Percentiles rank a stretch among this genome's conserved stretches.
These are phyloP conservation scores for Gilbertella persicaria DNA, from an alignment of 371 early-diverging fungal genomes.

Conservation along the genomic window DNA sequence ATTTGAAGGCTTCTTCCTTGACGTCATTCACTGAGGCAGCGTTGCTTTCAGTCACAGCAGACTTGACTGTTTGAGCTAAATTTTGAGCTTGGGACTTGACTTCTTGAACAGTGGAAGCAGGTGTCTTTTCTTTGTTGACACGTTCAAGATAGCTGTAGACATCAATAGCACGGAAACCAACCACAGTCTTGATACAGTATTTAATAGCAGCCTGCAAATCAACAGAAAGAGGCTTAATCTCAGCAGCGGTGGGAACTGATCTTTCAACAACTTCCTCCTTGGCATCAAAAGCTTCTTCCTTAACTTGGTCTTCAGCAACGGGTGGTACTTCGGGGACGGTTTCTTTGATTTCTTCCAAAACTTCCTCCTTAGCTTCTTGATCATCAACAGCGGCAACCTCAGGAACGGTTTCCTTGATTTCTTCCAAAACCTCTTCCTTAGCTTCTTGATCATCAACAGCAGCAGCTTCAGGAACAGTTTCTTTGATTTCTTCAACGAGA, in stretches of 20 bases:
- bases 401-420: conserved; percentile 5
- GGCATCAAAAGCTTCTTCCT: neutral
- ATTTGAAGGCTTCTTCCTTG: conserved; percentile 9
- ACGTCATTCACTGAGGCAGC: conserved; percentile 4
- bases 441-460: conserved; percentile 7
- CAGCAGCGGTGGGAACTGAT: too few relatives aligned
- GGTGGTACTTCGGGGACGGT: conserved; percentile 3
- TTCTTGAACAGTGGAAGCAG: conserved; percentile 7
- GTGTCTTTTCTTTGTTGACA: neutral
- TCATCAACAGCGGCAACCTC: neutral
- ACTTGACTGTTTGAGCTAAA: conserved; percentile 8
- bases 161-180: neutral
- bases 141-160: conserved; percentile 4
- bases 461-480: conserved; percentile 14
- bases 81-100: conserved; percentile 9
- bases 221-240: neutral
- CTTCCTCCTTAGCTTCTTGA: neutral
- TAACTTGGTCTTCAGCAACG: neutral
- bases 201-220: conserved; percentile 9
- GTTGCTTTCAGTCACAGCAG: conserved; percentile 5
- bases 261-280: neutral
- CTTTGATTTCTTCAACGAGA: conserved; percentile 13
- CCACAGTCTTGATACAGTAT: neutral
- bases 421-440: neutral
- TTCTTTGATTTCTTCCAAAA: neutral